Evolutionary conservation across 2,329 filamentous ascomycete species (phyloP).

Genomic region (Cordyceps farinosa): DNA sequence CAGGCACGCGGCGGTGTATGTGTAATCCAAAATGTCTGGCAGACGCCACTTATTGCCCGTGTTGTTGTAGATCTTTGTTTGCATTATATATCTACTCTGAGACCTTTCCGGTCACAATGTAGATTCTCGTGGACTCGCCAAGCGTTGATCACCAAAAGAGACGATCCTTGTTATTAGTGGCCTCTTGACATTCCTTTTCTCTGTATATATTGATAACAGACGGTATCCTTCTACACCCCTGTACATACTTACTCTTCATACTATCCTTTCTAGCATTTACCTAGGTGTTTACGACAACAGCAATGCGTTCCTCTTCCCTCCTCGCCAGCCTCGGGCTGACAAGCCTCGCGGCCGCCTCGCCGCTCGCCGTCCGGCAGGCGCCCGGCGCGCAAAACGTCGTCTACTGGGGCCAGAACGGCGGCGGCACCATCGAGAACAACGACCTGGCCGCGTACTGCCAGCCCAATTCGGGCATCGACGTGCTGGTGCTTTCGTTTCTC

Average conservation of each 20-base stretch:
- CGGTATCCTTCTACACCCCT: neutral
- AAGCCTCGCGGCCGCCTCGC: conserved; percentile 20
- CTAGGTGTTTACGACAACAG: neutral
- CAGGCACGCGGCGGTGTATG: neutral
- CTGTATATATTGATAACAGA: neutral
- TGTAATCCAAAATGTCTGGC: neutral
- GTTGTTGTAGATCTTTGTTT: neutral
- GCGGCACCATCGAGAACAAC: conserved; percentile 31
- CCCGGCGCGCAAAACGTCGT: conserved; percentile 30
- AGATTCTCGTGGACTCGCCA: conserved; percentile 7
- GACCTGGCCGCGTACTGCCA: conserved; percentile 38
- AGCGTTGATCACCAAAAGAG: conserved; percentile 9
- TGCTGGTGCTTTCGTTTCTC: conserved; percentile 42
- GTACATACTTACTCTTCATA: conserved; percentile 6
- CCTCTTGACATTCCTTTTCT: conserved; percentile 10
- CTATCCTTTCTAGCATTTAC: neutral
- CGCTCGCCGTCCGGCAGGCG: conserved; percentile 14
- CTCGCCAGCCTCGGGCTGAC: conserved; percentile 21
- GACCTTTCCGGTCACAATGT: conserved; percentile 1
- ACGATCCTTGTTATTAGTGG: neutral
- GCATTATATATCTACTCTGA: neutral
- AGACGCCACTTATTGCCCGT: neutral
- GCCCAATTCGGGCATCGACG: conserved; percentile 36
- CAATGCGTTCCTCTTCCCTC: conserved; percentile 18
- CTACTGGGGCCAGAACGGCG: conserved; percentile 31